Conservation (phyloP, 2,329 filamentous ascomycete genomes). For the Pochonia chlamydosporia region DNA sequence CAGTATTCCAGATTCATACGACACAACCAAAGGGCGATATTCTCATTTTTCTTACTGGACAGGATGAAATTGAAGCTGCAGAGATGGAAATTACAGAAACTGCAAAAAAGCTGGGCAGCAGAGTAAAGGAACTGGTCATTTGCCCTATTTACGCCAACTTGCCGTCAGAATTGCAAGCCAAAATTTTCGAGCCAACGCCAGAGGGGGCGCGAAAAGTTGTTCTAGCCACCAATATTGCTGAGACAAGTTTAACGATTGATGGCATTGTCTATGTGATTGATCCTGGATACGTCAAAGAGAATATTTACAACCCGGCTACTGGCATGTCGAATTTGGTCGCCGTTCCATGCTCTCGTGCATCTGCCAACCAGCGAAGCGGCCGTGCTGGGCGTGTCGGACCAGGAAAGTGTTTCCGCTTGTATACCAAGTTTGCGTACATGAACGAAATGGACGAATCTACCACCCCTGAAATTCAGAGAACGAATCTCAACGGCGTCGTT, state of each 20-base stretch:
- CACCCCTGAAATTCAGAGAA: slow-evolving; percentile 87
- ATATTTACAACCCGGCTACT: slow-evolving; percentile 83
- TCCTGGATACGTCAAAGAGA: slow-evolving; percentile 91
- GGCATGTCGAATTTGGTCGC: slow-evolving; percentile 91
- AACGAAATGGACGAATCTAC: slow-evolving; percentile 92
- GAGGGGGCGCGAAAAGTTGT: slow-evolving; percentile 84
- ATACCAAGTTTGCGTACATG: slow-evolving; percentile 89
- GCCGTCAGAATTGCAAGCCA: slow-evolving; percentile 82
- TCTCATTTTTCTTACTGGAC: slow-evolving; percentile 87
- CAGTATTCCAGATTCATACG: slow-evolving; percentile 91
- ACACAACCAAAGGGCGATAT: slow-evolving; percentile 83
- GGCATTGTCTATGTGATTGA: slow-evolving; percentile 96
- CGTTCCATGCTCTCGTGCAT: slow-evolving; percentile 84
- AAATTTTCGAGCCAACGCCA: slow-evolving; percentile 92
- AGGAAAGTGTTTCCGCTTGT: slow-evolving; percentile 88
- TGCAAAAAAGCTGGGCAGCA: slow-evolving; percentile 75
- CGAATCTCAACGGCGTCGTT: slow-evolving; percentile 79
- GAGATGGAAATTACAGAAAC: slow-evolving; percentile 82
- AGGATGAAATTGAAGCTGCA: slow-evolving; percentile 91
- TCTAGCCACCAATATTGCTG: slow-evolving; percentile 92
- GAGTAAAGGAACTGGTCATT: slow-evolving; percentile 81
- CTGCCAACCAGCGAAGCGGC: slow-evolving; percentile 87
- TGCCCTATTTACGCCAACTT: slow-evolving; percentile 93
- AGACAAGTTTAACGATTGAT: slow-evolving; percentile 92
- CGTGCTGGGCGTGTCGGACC: slow-evolving; percentile 88